Conservation (phyloP, 108 stramenopile species). For the Halocafeteria seosinensis region DNA sequence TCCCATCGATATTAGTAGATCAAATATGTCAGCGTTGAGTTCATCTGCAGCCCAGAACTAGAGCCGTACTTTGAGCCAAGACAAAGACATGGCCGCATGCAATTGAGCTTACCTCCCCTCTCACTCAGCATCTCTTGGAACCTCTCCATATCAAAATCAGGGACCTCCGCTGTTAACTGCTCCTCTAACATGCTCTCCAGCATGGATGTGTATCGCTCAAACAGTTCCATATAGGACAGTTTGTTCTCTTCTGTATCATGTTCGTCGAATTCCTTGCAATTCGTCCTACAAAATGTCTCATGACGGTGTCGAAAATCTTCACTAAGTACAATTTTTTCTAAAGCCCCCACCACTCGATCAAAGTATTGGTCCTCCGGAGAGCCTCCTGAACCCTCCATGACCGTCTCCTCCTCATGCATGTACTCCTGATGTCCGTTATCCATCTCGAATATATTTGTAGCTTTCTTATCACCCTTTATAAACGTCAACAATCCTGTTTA, state of each 20-base stretch:
- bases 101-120: no score
- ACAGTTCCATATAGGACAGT: constrained; percentile 28
- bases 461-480: no score
- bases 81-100: no score
- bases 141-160: constrained; percentile 12
- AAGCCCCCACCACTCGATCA: constrained; percentile 18
- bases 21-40: constrained; percentile 29
- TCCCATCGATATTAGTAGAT: constrained; percentile 24
- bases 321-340: constrained; percentile 22
- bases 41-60: no score
- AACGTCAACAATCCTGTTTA: no score
- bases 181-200: constrained; percentile 15
- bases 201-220: constrained; percentile 22
- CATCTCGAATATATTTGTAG: no score
- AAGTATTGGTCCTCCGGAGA: constrained; percentile 5
- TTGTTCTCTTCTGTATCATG: constrained; percentile 30
- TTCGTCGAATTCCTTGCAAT: constrained; percentile 16
- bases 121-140: constrained; percentile 3
- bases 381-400: neutral
- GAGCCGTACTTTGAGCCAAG: no score
- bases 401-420: no score
- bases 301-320: constrained; percentile 9
- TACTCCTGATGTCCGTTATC: no score
- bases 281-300: constrained; percentile 7
- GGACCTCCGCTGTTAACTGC: neutral